These are phyloP conservation scores for Fusarium setosum DNA, from an alignment of 2,329 filamentous ascomycete genomes.

Conservation along the genomic window DNA sequence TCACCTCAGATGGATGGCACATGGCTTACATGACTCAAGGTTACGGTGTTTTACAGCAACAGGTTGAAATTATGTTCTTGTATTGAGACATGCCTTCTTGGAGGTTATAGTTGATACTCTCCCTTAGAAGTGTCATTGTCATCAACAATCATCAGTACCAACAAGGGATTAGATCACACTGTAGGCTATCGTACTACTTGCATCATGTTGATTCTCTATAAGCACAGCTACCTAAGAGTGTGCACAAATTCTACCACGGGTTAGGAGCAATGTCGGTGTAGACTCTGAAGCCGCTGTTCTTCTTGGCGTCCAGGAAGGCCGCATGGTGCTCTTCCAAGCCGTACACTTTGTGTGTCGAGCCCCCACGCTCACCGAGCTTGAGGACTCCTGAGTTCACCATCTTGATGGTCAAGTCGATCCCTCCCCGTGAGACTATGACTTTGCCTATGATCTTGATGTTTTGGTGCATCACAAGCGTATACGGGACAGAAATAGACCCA, in stretches of 20 bases:
- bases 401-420: neutral
- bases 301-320: neutral
- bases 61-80: neutral
- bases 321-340: neutral
- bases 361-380: neutral
- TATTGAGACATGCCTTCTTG: neutral
- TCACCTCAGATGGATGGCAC: neutral
- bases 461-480: conserved; percentile 1
- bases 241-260: neutral
- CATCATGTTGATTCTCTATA: neutral
- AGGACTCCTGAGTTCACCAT: neutral
- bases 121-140: neutral
- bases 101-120: neutral
- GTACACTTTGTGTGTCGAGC: neutral
- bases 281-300: neutral
- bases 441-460: conserved; percentile 1
- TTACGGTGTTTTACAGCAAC: neutral
- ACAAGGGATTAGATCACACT: neutral
- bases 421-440: neutral
- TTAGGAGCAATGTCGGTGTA: neutral
- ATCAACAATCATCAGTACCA: no score
- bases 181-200: neutral
- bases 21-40: neutral
- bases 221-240: neutral
- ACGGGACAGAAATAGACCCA: neutral